Percentiles rank a stretch among this genome's conserved stretches.
Conservation (phyloP, 306 rosid species). For the Inga leiocalycina region DNA sequence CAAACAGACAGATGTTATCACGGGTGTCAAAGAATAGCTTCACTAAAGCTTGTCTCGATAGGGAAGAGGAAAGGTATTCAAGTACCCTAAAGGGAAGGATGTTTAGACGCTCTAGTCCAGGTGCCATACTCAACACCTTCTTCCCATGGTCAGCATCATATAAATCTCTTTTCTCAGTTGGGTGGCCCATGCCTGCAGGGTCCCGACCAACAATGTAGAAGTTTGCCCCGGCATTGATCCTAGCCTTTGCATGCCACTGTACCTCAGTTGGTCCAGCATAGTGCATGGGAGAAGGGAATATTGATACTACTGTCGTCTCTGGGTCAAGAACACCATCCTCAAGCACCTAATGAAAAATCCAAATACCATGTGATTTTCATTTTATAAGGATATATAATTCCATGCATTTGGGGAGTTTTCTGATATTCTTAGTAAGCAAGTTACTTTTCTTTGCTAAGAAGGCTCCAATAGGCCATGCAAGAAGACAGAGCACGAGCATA, state of each 20-base stretch:
- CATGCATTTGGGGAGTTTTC: not conserved
- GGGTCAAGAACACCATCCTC: conserved; percentile 99
- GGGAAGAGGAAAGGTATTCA: not conserved
- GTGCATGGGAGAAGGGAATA: conserved; percentile 99
- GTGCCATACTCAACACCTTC: conserved; percentile 98
- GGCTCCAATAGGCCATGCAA: not conserved
- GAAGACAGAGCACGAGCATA: not conserved
- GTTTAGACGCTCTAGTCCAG: conserved; percentile 91
- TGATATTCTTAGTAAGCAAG: not conserved
- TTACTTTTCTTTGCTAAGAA: not conserved
- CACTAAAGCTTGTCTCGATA: not conserved
- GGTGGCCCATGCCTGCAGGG: conserved; percentile 99
- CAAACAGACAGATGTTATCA: conserved; percentile 22
- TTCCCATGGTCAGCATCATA: conserved; percentile 99
- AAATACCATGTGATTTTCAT: not conserved
- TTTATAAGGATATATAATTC: conserved; percentile 6
- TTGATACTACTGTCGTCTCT: conserved; percentile 93
- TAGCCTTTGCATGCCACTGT: conserved; percentile 99
- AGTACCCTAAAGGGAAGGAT: conserved; percentile 96
- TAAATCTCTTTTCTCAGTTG: conserved; percentile 81
- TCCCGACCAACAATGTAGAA: conserved; percentile 98
- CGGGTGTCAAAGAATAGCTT: conserved; percentile 6
- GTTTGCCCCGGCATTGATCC: conserved; percentile 97
- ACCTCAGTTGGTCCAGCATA: conserved; percentile 99
- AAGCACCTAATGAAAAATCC: conserved; percentile 64